Conservation (phyloP, 176 grass and related monocot genomes). For the Secale cereale region DNA sequence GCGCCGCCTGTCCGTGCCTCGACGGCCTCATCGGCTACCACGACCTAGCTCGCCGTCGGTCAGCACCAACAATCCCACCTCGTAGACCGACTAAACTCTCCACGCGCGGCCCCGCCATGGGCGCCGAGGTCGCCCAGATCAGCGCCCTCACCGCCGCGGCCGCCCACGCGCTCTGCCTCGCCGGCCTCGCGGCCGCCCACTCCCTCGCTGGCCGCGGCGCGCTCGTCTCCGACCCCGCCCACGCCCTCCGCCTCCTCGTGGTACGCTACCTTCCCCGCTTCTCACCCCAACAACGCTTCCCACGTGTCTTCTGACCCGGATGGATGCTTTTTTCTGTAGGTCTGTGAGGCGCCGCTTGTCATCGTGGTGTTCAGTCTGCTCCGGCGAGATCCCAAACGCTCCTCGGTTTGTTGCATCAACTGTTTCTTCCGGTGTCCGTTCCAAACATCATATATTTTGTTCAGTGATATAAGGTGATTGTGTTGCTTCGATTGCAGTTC, state of each 20-base stretch:
- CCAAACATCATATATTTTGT: background rate
- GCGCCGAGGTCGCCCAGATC: slow-evolving; percentile 37
- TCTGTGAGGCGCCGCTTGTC: slow-evolving; percentile 63
- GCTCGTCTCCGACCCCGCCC: slow-evolving; percentile 53
- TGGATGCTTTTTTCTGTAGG: slow-evolving; percentile 30
- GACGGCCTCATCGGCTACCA: background rate
- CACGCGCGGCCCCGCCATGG: slow-evolving; percentile 16
- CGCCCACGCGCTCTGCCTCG: slow-evolving; percentile 48
- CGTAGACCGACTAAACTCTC: background rate
- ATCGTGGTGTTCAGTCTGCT: slow-evolving; percentile 67
- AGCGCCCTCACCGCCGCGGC: slow-evolving; percentile 8
- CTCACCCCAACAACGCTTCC: background rate
- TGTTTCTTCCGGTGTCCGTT: background rate
- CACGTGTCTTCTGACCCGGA: background rate
- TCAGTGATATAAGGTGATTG: slow-evolving; percentile 5
- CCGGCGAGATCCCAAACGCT: slow-evolving; percentile 44
- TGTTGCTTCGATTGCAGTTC: slow-evolving; percentile 49
- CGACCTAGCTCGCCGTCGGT: background rate
- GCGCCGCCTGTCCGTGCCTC: too few species aligned
- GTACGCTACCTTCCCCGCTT: slow-evolving; percentile 7
- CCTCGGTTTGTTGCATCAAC: slow-evolving; percentile 41
- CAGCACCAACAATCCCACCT: background rate
- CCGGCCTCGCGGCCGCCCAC: slow-evolving; percentile 39
- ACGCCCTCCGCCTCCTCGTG: slow-evolving; percentile 59
- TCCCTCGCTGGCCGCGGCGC: slow-evolving; percentile 21